Base-by-base conservation (phyloP, 169 alveolate genomes). In the Plasmodium sp. region DNA sequence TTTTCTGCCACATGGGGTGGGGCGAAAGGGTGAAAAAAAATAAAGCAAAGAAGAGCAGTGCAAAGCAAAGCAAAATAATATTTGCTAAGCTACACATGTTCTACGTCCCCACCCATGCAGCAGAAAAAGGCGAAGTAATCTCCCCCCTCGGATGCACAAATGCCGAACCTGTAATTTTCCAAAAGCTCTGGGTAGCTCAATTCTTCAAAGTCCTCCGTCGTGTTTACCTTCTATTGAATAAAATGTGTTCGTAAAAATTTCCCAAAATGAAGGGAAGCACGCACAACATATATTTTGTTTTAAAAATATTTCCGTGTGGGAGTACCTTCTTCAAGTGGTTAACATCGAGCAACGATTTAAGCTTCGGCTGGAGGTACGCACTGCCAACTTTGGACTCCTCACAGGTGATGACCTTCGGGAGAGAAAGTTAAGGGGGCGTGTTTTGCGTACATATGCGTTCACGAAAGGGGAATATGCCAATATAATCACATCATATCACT, bases 311-410 rank as follows among this genome's bases (percentile, higher is more conserved):
- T 7, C 77, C 22, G 7, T 83, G n/a, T 41, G 16, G 36, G n/a
- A 5, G 73, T 80, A 88, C 94, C 82, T 81, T 88, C 48, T 88
- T 80, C 88, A 88, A 27, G 56, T 88, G 94, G 73, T 88, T 88
- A n/a, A 88, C 94, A 43, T 14, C 71, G 27, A 34, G 90, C 74
- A 88, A 31, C 33, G 56, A 34, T 62, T 88, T 88, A 73, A 88
- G 22, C n/a, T 88, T 77, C 12, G 90, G 94, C 41, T 79, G 81
- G 54, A 88, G 14, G 51, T 88, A 88, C n/a, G 74, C 79, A 80
- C 79, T 62, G 5, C 73, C 83, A 58, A 18, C 51, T 45, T 88
- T 88, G 31, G 88, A 71, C 34, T 88, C 48, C 48, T 88, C 73
- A 88, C 94, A 88, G 27, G 74, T 88, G 43, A 88, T 80, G n/a